Base-by-base conservation (phyloP, 2,329 filamentous ascomycete species). In the Chaetomiaceae sp. region DNA sequence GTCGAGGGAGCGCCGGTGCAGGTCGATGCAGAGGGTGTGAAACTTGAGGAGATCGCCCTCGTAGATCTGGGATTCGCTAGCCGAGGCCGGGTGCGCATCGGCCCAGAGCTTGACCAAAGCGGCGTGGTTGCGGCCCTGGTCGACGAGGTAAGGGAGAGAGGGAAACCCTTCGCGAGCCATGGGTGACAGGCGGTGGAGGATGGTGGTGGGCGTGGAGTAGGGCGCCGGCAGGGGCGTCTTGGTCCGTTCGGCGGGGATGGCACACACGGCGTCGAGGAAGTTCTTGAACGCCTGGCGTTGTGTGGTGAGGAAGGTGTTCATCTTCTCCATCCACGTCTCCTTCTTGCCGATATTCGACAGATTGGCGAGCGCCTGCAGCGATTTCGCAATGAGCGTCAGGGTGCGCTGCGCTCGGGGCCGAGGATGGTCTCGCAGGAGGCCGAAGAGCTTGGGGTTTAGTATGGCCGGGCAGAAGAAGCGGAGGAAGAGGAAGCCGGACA, bases 261-360 rank as follows among this genome's bases (percentile, higher is more conserved):
- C 80, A 68, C 91, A 96, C 38, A 96, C 79, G 24, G 81, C 75
- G 61, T 97, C 90, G 50, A 96, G 84, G 58, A 90, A 96, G 38
- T 83, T 78, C 63, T 90, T 94, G 65, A 96, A 88, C 32, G 86
- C 79, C 57, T 84, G 76, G 17, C 89, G 80, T 59, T 95, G 84
- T 1, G 79, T 73, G 8, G 74, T 76, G 30, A 97, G 70, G 58
- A 96, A 96, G 35, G 78, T 79, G 61, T 96, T 97, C 91, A 97
- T 97, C 0, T 89, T 89, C 67, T 95, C 90, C 90, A 97, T 96
- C 88, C 89, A 97, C n/a, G 85, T 82, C 65, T 97, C 91, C 62
- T 95, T 95, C 61, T 86, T 90, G 33, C 91, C 91, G 61, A 96
- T 96, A 0, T 81, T 88, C 2, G 88, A 87, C 67, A 96, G 76